Conservation (phyloP, 495 filamentous ascomycete genomes). For the Durotheca rogersii region DNA sequence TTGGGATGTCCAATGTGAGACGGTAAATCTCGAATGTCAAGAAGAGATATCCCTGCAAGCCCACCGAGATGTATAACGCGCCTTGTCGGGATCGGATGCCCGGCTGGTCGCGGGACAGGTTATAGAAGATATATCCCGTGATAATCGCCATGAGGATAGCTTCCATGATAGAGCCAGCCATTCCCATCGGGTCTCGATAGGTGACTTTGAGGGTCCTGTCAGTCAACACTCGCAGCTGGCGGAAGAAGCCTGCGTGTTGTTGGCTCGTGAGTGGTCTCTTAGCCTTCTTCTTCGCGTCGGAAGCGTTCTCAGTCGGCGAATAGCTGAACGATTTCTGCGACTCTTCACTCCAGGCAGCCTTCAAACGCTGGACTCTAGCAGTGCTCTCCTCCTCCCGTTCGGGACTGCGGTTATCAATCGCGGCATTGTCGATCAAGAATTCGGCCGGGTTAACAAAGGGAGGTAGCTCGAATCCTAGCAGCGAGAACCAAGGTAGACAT, state of each 20-base stretch:
- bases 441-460: constrained; percentile 74
- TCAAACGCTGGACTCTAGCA: constrained; percentile 55
- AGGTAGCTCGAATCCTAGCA: constrained; percentile 57
- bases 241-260: constrained; percentile 50
- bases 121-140: constrained; percentile 68
- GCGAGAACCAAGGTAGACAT: constrained; percentile 60
- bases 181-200: constrained; percentile 69
- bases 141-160: constrained; percentile 66
- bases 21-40: constrained; percentile 72
- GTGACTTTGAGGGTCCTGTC: constrained; percentile 65
- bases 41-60: constrained; percentile 71
- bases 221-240: constrained; percentile 64
- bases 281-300: constrained; percentile 1
- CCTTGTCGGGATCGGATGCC: constrained; percentile 68
- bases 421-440: constrained; percentile 68
- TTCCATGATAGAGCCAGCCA: constrained; percentile 64
- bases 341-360: constrained; percentile 52
- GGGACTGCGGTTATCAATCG: constrained; percentile 64
- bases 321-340: constrained; percentile 25
- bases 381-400: constrained; percentile 60
- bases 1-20: constrained; percentile 65
- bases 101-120: constrained; percentile 57
- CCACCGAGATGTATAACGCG: constrained; percentile 64
- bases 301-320: constrained; percentile 6
- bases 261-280: constrained; percentile 15